phyloP scores from a whole-genome alignment of 768 basidiomycete genomes.

The Pleurotus cornucopiae region DNA sequence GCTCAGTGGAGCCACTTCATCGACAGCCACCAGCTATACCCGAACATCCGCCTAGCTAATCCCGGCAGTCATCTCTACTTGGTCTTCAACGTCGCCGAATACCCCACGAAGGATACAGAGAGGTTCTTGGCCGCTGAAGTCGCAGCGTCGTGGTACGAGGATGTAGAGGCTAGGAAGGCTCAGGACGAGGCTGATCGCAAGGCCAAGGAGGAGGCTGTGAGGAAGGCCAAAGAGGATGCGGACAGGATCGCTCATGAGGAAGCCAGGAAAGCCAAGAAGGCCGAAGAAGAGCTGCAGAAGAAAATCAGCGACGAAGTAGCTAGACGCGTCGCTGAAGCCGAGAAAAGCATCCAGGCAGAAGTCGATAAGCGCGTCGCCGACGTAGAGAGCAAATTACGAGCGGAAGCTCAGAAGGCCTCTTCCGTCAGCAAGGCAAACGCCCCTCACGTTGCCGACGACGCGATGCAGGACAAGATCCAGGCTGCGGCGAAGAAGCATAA shows the following conservation, averaged over 20 bases:
- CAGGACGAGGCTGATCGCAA: background rate
- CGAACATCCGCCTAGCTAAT: slow-evolving; percentile 14
- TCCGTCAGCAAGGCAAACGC: background rate
- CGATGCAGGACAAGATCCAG: background rate
- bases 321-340: background rate
- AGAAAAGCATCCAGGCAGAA: background rate
- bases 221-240: background rate
- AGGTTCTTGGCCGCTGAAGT: slow-evolving; percentile 16
- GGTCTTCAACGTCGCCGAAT: slow-evolving; percentile 17
- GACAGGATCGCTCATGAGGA: background rate
- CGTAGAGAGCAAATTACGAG: background rate
- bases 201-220: background rate
- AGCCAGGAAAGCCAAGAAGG: background rate
- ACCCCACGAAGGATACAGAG: slow-evolving; percentile 12
- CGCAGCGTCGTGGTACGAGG: slow-evolving; percentile 14
- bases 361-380: too few species aligned
- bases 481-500: background rate
- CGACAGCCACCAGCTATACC: slow-evolving; percentile 13
- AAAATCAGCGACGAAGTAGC: background rate
- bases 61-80: slow-evolving; percentile 13
- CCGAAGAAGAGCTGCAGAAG: background rate
- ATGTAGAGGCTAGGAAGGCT: background rate
- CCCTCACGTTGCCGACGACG: background rate
- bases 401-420: background rate
- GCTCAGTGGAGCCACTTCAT: slow-evolving; percentile 18